Percentiles rank a stretch among this genome's conserved stretches.
phyloP scores from a whole-genome alignment of 495 filamentous ascomycete genomes.

The Melanomma pulvis-pyrius region DNA sequence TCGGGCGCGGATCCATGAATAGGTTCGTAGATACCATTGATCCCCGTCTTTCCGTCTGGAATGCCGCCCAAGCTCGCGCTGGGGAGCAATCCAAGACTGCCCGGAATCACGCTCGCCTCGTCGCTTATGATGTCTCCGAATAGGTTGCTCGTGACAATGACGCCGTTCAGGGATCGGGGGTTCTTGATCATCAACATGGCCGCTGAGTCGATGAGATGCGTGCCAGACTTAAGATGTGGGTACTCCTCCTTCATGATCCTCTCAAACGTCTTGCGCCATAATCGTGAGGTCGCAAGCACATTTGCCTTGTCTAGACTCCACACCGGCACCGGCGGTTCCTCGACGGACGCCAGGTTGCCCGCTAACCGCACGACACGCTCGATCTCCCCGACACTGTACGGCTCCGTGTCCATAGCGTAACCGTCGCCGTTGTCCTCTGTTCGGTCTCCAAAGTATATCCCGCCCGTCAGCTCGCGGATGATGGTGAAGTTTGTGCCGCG shows the following conservation, averaged over 20 bases:
- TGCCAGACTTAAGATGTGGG: constrained; percentile 78
- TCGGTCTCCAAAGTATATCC: constrained; percentile 96
- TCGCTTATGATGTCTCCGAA: constrained; percentile 97
- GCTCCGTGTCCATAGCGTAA: constrained; percentile 83
- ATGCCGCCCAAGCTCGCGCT: constrained; percentile 86
- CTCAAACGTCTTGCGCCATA: constrained; percentile 87
- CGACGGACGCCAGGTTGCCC: constrained; percentile 76
- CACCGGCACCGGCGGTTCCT: constrained; percentile 78
- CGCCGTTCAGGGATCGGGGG: constrained; percentile 84
- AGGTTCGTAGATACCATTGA: constrained; percentile 94
- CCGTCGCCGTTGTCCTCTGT: constrained; percentile 82
- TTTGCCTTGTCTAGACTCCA: constrained; percentile 97
- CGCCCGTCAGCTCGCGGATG: constrained; percentile 90
- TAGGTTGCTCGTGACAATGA: constrained; percentile 91
- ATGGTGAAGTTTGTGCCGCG: constrained; percentile 91
- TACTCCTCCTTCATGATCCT: constrained; percentile 86
- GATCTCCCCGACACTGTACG: constrained; percentile 85
- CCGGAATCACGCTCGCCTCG: constrained; percentile 95
- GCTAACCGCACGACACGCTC: constrained; percentile 86
- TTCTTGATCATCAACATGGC: constrained; percentile 99
- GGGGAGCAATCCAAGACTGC: constrained; percentile 85
- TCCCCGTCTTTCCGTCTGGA: constrained; percentile 74
- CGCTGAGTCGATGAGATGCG: constrained; percentile 93
- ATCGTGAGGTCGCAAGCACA: constrained; percentile 83
- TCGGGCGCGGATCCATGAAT: constrained; percentile 85